Percentiles rank a stretch among this genome's conserved stretches.
These are phyloP conservation scores for Wallacemonas sp. DNA, from an alignment of 208 protist genomes.

Conservation along the genomic window DNA sequence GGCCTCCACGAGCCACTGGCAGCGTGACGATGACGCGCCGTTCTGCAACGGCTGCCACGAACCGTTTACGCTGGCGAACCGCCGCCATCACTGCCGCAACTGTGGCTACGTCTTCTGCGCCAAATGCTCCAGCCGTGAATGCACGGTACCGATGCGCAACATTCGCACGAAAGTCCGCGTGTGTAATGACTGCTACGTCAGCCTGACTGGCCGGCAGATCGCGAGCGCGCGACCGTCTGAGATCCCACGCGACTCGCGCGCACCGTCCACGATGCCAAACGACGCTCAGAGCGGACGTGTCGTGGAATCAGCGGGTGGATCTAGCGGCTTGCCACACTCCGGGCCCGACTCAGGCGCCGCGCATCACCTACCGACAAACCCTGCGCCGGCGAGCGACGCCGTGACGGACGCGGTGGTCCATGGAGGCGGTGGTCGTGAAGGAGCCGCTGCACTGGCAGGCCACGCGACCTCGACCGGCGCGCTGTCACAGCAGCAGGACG, in stretches of 20 bases:
- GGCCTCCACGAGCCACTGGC: slow-evolving; percentile 60
- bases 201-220: slow-evolving; percentile 23
- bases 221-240: not conserved
- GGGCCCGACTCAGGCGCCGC: not conserved
- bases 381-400: not conserved
- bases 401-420: not conserved
- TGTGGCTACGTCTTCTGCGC: slow-evolving; percentile 93
- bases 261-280: not conserved
- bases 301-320: not conserved
- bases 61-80: slow-evolving; percentile 68
- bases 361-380: not conserved
- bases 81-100: slow-evolving; percentile 93
- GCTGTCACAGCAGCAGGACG: not conserved
- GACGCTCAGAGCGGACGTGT: not conserved
- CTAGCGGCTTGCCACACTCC: not conserved
- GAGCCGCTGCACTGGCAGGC: not conserved
- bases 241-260: slow-evolving; percentile 6
- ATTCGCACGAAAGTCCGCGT: slow-evolving; percentile 61
- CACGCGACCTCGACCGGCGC: not conserved
- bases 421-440: not conserved
- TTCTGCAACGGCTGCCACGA: slow-evolving; percentile 76
- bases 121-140: slow-evolving; percentile 73
- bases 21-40: slow-evolving; percentile 80
- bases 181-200: slow-evolving; percentile 70
- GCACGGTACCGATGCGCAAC: slow-evolving; percentile 50